Evolutionary conservation across 2,329 filamentous ascomycete species (phyloP).

Genomic region (Dothiorella sarmentorum): DNA sequence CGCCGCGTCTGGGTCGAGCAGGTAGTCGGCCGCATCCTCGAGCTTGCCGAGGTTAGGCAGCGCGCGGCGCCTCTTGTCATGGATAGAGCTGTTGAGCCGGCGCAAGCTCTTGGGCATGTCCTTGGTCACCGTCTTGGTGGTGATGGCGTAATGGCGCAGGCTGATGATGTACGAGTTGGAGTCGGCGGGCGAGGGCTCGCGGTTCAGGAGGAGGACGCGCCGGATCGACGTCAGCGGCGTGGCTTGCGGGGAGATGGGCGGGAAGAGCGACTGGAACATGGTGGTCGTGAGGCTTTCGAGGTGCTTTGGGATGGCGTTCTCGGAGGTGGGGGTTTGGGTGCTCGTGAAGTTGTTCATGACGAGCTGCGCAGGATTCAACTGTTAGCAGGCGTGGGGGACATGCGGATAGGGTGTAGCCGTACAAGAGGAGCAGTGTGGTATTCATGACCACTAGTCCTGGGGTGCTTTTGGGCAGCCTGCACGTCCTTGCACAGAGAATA

Average conservation of each 20-base stretch:
- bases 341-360: constrained; percentile 98
- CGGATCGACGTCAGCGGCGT: constrained; percentile 91
- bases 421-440: constrained; percentile 69
- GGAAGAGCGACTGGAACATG: constrained; percentile 93
- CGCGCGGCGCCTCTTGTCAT: constrained; percentile 60
- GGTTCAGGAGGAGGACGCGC: constrained; percentile 84
- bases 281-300: constrained; percentile 90
- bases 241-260: constrained; percentile 86
- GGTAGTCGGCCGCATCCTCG: constrained; percentile 90
- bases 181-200: constrained; percentile 54
- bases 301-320: constrained; percentile 78
- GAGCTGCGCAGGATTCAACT: constrained; percentile 55
- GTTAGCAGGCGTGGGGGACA: background rate
- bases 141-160: constrained; percentile 92
- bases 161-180: constrained; percentile 70
- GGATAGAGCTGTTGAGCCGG: constrained; percentile 80
- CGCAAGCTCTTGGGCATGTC: constrained; percentile 81
- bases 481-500: constrained; percentile 95
- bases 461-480: constrained; percentile 75
- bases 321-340: constrained; percentile 39
- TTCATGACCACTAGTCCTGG: constrained; percentile 73
- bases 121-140: constrained; percentile 66
- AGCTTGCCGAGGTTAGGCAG: constrained; percentile 88
- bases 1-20: constrained; percentile 75
- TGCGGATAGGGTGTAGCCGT: background rate